A percentile compares a stretch with the other conserved stretches of the same genome.
phyloP scores from a whole-genome alignment of 2,329 filamentous ascomycete genomes.

The Penicillium sp. region DNA sequence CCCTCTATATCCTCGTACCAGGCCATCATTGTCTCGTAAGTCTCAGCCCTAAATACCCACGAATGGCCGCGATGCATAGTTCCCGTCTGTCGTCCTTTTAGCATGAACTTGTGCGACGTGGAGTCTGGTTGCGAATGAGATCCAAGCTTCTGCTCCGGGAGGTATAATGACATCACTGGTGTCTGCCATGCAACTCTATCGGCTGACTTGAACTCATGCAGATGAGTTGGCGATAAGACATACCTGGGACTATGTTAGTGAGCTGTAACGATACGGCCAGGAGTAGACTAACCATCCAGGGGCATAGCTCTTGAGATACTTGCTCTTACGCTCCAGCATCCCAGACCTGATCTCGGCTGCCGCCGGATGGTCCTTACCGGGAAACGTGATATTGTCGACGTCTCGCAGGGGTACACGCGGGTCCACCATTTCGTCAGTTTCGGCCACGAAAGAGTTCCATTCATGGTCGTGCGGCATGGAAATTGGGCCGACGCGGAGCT shows the following conservation, averaged over 20 bases:
- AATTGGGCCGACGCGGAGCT: constrained; percentile 81
- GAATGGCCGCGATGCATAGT: constrained; percentile 81
- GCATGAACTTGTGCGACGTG: constrained; percentile 94
- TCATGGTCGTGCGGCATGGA: constrained; percentile 94
- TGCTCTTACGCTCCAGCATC: constrained; percentile 95
- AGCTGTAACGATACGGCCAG: neutral
- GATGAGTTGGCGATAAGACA: constrained; percentile 91
- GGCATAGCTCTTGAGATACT: constrained; percentile 96
- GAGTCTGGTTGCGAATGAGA: constrained; percentile 83
- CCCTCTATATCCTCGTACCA: constrained; percentile 95
- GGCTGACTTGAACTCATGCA: constrained; percentile 99
- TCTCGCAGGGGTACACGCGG: constrained; percentile 78
- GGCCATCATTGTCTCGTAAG: constrained; percentile 92
- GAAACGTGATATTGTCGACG: constrained; percentile 84
- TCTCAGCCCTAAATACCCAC: constrained; percentile 71
- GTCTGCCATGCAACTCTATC: constrained; percentile 82
- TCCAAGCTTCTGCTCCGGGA: constrained; percentile 93
- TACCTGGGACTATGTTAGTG: constrained; percentile 65
- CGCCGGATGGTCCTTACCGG: constrained; percentile 83
- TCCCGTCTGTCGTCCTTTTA: constrained; percentile 94
- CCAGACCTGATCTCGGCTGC: constrained; percentile 86
- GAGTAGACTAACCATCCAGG: constrained; percentile 76
- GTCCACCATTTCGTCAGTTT: constrained; percentile 85
- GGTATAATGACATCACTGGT: constrained; percentile 93
- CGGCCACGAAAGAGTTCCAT: constrained; percentile 81